phyloP scores from a whole-genome alignment of 2,329 filamentous ascomycete species.

The Blastomyces silverae region DNA sequence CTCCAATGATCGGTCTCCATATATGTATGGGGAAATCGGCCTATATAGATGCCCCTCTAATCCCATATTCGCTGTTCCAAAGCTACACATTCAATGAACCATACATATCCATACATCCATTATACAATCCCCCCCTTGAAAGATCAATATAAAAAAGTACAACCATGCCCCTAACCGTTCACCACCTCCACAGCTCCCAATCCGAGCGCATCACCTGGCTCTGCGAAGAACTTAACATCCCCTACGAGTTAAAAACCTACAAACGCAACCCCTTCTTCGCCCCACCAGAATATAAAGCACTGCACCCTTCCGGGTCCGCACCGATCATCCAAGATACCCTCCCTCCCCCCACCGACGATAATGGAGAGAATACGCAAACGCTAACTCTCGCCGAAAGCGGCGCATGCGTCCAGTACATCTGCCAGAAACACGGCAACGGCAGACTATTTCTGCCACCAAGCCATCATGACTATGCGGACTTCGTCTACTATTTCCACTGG shows the following conservation, averaged over 20 bases:
- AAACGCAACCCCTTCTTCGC: constrained; percentile 42
- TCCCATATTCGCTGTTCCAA: neutral
- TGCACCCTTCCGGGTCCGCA: constrained; percentile 50
- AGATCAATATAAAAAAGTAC: neutral
- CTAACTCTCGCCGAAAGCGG: constrained; percentile 54
- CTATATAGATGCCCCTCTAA: neutral
- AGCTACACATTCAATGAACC: too few species aligned
- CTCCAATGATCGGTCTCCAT: neutral
- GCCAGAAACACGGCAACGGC: constrained; percentile 48
- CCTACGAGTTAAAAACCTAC: constrained; percentile 48
- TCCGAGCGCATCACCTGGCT: constrained; percentile 60
- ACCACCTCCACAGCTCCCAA: constrained; percentile 54
- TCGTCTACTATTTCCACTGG: constrained; percentile 60
- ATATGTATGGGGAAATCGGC: neutral
- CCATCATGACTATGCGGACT: constrained; percentile 51
- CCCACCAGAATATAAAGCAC: constrained; percentile 36
- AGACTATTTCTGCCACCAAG: constrained; percentile 43
- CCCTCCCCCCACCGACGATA: constrained; percentile 19
- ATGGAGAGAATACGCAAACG: neutral
- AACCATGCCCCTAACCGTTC: constrained; percentile 36
- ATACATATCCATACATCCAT: neutral
- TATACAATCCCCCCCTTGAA: neutral
- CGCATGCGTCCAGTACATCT: constrained; percentile 58
- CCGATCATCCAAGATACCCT: constrained; percentile 53
- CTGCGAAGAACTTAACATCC: constrained; percentile 56